These are phyloP conservation scores for Sugiyamaella japonica DNA, from an alignment of 1,139 yeast species.

Conservation along the genomic window DNA sequence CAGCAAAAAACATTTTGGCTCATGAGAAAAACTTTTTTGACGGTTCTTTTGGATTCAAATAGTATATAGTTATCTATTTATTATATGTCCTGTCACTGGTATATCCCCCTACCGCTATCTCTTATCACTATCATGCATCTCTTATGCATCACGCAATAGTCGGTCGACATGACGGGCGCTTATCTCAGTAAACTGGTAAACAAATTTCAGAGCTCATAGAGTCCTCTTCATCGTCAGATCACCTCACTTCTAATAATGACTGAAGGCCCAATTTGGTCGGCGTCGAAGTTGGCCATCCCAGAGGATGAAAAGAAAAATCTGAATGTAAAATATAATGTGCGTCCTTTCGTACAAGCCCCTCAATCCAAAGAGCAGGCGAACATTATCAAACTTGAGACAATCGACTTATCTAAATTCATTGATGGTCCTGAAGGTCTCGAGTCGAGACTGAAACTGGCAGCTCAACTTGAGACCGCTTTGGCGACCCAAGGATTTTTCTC, in stretches of 20 bases:
- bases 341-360: conserved; percentile 43
- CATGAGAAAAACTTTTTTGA: conserved; percentile 18
- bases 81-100: background rate
- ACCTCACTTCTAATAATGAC: background rate
- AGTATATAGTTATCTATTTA: background rate
- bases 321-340: conserved; percentile 37
- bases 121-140: background rate
- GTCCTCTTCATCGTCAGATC: background rate
- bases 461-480: conserved; percentile 42
- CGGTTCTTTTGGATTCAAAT: conserved; percentile 10
- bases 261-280: conserved; percentile 3
- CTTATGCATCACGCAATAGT: conserved; percentile 4
- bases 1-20: conserved; percentile 8
- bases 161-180: conserved; percentile 2
- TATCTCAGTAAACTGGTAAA: background rate
- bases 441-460: conserved; percentile 41
- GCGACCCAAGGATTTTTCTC: conserved; percentile 51
- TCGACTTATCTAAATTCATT: conserved; percentile 43
- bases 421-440: conserved; percentile 42
- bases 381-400: conserved; percentile 41
- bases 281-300: conserved; percentile 4
- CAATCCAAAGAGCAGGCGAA: conserved; percentile 28
- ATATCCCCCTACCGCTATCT: conserved; percentile 7
- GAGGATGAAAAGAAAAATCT: conserved; percentile 15
- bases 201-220: background rate